Conservation (phyloP, 2,329 filamentous ascomycete genomes). For the Colletotrichum somersetense region DNA sequence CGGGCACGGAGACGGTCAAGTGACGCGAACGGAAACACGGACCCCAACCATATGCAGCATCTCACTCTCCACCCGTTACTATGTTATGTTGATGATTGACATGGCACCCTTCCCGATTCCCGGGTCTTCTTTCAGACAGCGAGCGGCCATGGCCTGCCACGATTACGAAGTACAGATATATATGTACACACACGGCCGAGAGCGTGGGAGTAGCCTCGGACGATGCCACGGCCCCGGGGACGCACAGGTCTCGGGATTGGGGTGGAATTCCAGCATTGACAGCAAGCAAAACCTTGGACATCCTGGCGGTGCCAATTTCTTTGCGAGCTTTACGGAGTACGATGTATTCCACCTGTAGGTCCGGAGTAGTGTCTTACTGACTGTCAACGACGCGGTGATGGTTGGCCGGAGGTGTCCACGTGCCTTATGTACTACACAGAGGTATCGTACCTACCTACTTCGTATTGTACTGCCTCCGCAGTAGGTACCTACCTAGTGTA, state of each 20-base stretch:
- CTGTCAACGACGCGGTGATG: slow-evolving; percentile 30
- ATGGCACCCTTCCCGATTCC: not conserved
- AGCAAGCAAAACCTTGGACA: slow-evolving; percentile 7
- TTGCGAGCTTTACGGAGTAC: not conserved
- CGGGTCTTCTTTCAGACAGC: not conserved
- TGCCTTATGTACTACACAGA: no score
- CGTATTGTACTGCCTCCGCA: no score
- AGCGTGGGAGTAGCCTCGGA: not conserved
- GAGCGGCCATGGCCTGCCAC: not conserved
- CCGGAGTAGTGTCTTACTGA: no score
- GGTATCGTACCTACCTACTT: no score
- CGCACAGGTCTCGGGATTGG: slow-evolving; percentile 9
- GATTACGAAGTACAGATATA: not conserved
- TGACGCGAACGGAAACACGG: slow-evolving; percentile 25
- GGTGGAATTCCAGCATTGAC: not conserved
- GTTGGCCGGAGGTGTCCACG: not conserved
- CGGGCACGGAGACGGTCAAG: slow-evolving; percentile 1
- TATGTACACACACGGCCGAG: not conserved
- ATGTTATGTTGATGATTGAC: not conserved
- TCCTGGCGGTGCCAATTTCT: not conserved
- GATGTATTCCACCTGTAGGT: no score
- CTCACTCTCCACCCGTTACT: not conserved
- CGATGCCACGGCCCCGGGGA: slow-evolving; percentile 20
- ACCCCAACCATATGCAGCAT: not conserved
- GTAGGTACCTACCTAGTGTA: no score